Conservation (phyloP, 495 filamentous ascomycete genomes). For the Neurospora discreta region DNA sequence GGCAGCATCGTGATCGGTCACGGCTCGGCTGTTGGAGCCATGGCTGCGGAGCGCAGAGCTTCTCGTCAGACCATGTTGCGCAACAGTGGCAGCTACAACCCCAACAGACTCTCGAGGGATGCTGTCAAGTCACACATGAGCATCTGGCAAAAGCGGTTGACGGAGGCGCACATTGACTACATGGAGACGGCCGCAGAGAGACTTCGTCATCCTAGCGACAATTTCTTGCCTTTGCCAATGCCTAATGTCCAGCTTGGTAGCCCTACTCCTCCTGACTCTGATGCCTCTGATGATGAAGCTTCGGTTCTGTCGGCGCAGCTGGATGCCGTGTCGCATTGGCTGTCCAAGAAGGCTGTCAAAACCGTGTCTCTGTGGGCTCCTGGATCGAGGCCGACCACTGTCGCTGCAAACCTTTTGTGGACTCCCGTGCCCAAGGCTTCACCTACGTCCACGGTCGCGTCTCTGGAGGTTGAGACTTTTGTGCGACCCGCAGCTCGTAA, state of each 20-base stretch:
- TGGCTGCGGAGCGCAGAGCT: conserved; percentile 24
- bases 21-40: conserved; percentile 14
- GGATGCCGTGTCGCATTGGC: conserved; percentile 9
- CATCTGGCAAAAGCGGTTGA: conserved; percentile 22
- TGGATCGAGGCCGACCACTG: background rate
- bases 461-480: conserved; percentile 4
- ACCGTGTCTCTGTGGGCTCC: conserved; percentile 16
- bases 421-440: conserved; percentile 2
- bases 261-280: conserved; percentile 39
- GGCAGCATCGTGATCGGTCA: conserved; percentile 3
- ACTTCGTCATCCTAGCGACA: conserved; percentile 24
- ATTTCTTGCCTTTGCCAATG: conserved; percentile 29
- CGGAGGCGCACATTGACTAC: conserved; percentile 35
- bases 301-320: conserved; percentile 13
- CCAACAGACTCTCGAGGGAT: conserved; percentile 7
- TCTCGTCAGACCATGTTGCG: conserved; percentile 21
- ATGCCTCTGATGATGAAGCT: conserved; percentile 22
- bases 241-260: conserved; percentile 30
- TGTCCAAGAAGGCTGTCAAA: background rate
- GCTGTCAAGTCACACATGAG: conserved; percentile 8
- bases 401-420: conserved; percentile 7
- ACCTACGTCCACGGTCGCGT: background rate
- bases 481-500: conserved; percentile 25
- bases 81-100: conserved; percentile 16
- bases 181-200: conserved; percentile 29